A percentile compares a stretch with the other conserved stretches of the same genome.
phyloP scores from a whole-genome alignment of 1,284 basidiomycete genomes.

The Trichosporon inkin region DNA sequence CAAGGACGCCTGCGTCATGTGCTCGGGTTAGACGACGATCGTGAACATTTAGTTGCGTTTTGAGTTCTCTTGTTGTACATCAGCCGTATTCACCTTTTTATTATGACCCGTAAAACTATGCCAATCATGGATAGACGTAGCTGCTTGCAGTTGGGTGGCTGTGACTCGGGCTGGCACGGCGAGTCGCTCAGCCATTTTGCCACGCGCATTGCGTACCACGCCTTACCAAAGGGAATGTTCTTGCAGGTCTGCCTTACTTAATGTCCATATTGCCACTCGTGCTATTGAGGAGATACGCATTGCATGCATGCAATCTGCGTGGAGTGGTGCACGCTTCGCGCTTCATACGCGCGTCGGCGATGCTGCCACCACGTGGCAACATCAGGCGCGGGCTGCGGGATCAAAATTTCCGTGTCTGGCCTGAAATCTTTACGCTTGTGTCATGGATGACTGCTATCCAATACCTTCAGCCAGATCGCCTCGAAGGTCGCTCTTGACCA shows the following conservation, averaged over 20 bases:
- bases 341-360: no score
- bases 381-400: conserved; percentile 1
- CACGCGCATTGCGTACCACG: no score
- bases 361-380: background rate
- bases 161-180: no score
- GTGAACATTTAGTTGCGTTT: conserved; percentile 5
- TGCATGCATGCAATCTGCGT: no score
- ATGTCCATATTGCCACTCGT: no score
- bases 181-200: no score
- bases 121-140: conserved; percentile 11
- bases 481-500: conserved; percentile 5
- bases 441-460: background rate
- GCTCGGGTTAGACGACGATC: conserved; percentile 41
- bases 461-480: conserved; percentile 1
- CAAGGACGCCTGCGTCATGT: conserved; percentile 52
- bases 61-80: conserved; percentile 6
- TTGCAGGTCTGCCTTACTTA: no score
- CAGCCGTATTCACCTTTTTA: background rate
- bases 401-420: conserved; percentile 13
- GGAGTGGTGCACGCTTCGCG: no score
- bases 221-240: no score
- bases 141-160: no score
- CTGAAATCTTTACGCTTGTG: conserved; percentile 17
- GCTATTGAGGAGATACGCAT: no score
- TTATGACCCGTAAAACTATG: background rate